Evolutionary conservation across 176 grass and related monocot genomes (phyloP).

Genomic region (Elymus sibiricus): DNA sequence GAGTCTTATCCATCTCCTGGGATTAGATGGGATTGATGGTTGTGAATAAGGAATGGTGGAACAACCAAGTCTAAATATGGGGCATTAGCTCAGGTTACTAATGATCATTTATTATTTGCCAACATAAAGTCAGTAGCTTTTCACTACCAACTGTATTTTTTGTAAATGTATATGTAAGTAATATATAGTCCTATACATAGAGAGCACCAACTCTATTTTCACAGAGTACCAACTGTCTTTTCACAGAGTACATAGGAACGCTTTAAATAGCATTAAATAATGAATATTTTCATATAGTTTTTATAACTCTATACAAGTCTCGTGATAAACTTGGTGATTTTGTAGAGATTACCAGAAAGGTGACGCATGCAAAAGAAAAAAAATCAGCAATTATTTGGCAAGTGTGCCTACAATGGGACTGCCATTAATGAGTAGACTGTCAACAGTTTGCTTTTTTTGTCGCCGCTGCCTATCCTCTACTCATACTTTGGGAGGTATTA

Average conservation of each 20-base stretch:
- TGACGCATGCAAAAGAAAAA: background rate
- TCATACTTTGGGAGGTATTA: slow-evolving; percentile 1
- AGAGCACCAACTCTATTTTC: background rate
- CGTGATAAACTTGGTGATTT: no score
- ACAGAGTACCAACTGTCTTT: background rate
- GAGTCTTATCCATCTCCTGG: no score
- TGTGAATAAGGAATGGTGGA: no score
- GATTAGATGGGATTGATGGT: no score
- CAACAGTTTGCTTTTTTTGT: slow-evolving; percentile 3
- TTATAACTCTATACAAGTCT: background rate
- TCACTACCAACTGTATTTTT: no score
- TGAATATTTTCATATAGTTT: background rate
- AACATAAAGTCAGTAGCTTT: no score
- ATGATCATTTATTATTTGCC: no score
- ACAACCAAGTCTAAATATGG: no score
- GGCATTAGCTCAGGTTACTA: no score
- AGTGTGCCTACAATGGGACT: background rate
- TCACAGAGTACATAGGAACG: background rate
- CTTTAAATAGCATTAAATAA: background rate
- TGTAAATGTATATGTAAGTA: no score
- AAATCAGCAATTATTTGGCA: background rate
- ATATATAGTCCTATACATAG: no score
- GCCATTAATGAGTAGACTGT: slow-evolving; percentile 33
- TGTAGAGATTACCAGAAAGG: background rate
- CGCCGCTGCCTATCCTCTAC: background rate